phyloP scores from a whole-genome alignment of 106 monocot genomes.

The Dendrobium catenatum region DNA sequence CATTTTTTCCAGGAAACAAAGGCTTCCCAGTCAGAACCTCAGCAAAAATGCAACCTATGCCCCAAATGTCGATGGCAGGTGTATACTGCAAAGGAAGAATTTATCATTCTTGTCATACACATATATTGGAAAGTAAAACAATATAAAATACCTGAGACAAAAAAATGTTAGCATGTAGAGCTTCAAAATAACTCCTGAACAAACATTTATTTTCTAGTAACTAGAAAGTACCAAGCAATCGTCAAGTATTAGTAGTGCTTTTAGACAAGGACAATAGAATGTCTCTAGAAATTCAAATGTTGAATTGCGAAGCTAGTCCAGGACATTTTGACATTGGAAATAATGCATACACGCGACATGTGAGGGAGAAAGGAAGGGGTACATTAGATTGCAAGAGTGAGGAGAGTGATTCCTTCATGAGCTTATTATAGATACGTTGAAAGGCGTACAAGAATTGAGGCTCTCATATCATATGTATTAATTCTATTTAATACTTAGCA shows the following conservation, averaged over 20 bases:
- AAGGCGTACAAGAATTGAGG: neutral
- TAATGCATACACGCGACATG: too few relatives aligned
- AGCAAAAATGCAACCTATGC: constrained; percentile 98
- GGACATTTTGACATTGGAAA: too few relatives aligned
- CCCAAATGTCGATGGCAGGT: constrained; percentile 93
- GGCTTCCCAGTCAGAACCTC: constrained; percentile 92
- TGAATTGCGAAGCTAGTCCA: too few relatives aligned
- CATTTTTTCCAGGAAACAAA: constrained; percentile 95
- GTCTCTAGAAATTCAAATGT: neutral
- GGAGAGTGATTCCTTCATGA: too few relatives aligned
- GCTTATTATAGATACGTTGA: neutral
- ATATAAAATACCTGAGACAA: constrained; percentile 10
- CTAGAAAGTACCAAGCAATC: constrained; percentile 7
- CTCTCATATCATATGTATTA: neutral
- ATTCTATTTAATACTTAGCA: neutral
- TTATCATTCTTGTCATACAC: neutral
- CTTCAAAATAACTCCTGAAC: constrained; percentile 33
- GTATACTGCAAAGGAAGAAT: constrained; percentile 62
- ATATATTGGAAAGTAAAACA: neutral
- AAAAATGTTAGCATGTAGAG: constrained; percentile 34
- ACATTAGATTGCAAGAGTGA: too few relatives aligned
- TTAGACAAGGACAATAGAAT: neutral
- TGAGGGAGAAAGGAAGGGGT: too few relatives aligned
- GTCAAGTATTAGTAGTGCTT: neutral
- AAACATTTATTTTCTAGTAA: constrained; percentile 27